These are phyloP conservation scores for Astrothelium macrocarpum DNA, from an alignment of 495 filamentous ascomycete genomes.

Conservation along the genomic window DNA sequence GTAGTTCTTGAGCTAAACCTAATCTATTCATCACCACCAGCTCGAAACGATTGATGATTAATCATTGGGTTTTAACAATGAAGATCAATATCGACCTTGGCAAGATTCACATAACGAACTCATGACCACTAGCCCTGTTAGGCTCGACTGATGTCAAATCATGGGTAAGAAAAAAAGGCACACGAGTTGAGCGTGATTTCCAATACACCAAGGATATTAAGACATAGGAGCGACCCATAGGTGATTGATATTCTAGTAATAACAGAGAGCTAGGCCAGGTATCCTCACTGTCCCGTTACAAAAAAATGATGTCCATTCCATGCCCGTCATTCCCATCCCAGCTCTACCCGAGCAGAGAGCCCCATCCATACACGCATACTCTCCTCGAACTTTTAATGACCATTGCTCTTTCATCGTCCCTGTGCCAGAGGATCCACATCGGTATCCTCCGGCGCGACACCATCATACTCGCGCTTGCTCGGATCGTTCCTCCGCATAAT, in stretches of 20 bases:
- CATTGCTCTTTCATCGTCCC: neutral
- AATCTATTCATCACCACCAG: too few species aligned
- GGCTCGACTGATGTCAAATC: neutral
- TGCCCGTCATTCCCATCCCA: too few species aligned
- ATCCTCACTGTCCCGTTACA: neutral
- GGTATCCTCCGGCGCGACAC: neutral
- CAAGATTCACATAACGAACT: too few species aligned
- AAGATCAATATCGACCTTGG: too few species aligned
- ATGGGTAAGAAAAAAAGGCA: neutral
- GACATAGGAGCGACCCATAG: neutral
- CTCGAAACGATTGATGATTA: too few species aligned
- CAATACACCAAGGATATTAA: conserved; percentile 3
- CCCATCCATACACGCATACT: too few species aligned
- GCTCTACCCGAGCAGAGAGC: too few species aligned
- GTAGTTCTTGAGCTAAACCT: too few species aligned
- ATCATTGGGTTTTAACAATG: too few species aligned
- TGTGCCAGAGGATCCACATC: conserved; percentile 1
- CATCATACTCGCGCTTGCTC: conserved; percentile 22
- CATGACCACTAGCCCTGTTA: neutral
- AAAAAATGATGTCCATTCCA: neutral
- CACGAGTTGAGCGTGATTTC: neutral
- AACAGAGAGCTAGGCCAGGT: neutral
- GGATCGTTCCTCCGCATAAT: conserved; percentile 82
- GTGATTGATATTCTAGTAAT: conserved; percentile 5
- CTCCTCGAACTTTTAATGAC: neutral